phyloP scores from a whole-genome alignment of 495 filamentous ascomycete genomes.

The Penicillium roqueforti region DNA sequence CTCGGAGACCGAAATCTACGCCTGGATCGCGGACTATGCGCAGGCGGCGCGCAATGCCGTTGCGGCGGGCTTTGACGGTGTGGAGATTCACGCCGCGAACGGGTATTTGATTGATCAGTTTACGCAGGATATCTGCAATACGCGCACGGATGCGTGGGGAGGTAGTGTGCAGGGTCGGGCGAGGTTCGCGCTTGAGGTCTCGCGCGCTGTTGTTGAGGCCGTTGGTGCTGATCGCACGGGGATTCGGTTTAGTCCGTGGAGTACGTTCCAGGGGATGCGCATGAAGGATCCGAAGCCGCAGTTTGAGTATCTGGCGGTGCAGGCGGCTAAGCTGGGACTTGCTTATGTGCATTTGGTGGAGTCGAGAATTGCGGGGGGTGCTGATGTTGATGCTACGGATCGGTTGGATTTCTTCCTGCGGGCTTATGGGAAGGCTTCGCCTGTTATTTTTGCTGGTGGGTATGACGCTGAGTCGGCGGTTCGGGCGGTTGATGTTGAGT shows the following conservation, averaged over 20 bases:
- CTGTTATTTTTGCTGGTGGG: slow-evolving; percentile 60
- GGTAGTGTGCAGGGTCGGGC: slow-evolving; percentile 69
- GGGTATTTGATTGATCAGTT: slow-evolving; percentile 78
- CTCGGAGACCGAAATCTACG: slow-evolving; percentile 53
- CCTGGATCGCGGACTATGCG: slow-evolving; percentile 54
- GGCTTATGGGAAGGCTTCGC: slow-evolving; percentile 44
- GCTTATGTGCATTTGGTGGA: slow-evolving; percentile 66
- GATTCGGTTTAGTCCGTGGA: slow-evolving; percentile 63
- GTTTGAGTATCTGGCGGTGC: slow-evolving; percentile 54
- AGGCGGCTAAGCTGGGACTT: slow-evolving; percentile 52
- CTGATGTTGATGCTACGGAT: slow-evolving; percentile 39
- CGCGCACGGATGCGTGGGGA: slow-evolving; percentile 62
- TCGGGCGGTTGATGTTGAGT: slow-evolving; percentile 50
- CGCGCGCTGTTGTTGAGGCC: slow-evolving; percentile 56
- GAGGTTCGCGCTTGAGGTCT: slow-evolving; percentile 61
- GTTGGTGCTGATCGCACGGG: slow-evolving; percentile 60
- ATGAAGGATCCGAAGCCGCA: slow-evolving; percentile 62
- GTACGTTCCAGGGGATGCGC: slow-evolving; percentile 62
- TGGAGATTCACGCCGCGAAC: slow-evolving; percentile 72
- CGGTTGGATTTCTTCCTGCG: slow-evolving; percentile 46
- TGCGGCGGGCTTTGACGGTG: slow-evolving; percentile 69
- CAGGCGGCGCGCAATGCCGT: slow-evolving; percentile 60
- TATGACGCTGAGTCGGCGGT: slow-evolving; percentile 46
- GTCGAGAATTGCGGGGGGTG: slow-evolving; percentile 45
- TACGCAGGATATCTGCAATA: slow-evolving; percentile 57